Conservation (phyloP, 768 basidiomycete species). For the Suillus americanus region DNA sequence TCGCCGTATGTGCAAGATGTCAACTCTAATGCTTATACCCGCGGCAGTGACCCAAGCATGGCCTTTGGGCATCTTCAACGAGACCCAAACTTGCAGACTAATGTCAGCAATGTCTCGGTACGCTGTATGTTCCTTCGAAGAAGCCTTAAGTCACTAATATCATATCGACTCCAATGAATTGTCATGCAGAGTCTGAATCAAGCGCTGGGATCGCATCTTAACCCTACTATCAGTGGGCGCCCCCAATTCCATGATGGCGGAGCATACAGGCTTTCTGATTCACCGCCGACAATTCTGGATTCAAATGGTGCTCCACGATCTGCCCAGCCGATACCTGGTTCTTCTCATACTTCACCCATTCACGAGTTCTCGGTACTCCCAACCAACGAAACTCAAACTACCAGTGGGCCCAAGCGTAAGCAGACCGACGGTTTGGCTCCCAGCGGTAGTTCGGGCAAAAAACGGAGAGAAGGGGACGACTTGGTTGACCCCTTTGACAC, state of each 20-base stretch:
- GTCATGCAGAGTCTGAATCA: slow-evolving; percentile 54
- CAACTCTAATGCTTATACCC: slow-evolving; percentile 18
- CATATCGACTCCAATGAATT: slow-evolving; percentile 17
- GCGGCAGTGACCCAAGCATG: slow-evolving; percentile 55
- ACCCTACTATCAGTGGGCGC: slow-evolving; percentile 36
- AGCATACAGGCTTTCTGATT: slow-evolving; percentile 29
- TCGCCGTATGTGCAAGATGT: slow-evolving; percentile 13
- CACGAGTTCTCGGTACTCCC: slow-evolving; percentile 33
- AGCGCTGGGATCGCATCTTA: slow-evolving; percentile 55
- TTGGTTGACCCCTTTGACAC: slow-evolving; percentile 26
- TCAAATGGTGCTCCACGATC: slow-evolving; percentile 25
- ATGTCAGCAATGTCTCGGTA: slow-evolving; percentile 59
- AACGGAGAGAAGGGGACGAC: slow-evolving; percentile 31
- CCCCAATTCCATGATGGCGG: slow-evolving; percentile 29
- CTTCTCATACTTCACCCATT: slow-evolving; percentile 31
- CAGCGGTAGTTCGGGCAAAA: slow-evolving; percentile 26
- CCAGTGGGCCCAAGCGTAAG: slow-evolving; percentile 42
- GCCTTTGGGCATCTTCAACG: slow-evolving; percentile 61
- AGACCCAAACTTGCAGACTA: slow-evolving; percentile 44
- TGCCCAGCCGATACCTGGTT: slow-evolving; percentile 26
- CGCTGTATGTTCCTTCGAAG: slow-evolving; percentile 32
- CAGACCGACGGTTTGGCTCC: slow-evolving; percentile 37
- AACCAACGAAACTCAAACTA: slow-evolving; percentile 22
- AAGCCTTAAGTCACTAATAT: slow-evolving; percentile 24
- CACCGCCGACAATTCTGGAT: slow-evolving; percentile 31